These are phyloP conservation scores for Leccinum ponderosum DNA, from an alignment of 1,284 basidiomycete species.

Conservation along the genomic window DNA sequence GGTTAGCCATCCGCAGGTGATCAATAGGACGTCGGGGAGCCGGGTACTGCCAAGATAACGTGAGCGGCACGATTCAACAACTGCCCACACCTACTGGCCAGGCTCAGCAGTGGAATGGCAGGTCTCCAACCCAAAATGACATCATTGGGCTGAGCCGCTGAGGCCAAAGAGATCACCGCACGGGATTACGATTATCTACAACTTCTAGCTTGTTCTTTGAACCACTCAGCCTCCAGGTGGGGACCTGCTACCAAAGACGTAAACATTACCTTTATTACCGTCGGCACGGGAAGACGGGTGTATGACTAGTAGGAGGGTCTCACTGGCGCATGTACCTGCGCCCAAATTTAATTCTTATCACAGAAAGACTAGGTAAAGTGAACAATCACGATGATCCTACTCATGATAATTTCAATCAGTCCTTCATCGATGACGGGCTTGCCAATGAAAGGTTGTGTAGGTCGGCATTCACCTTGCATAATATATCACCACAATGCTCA, in stretches of 20 bases:
- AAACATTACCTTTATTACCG: conserved; percentile 22
- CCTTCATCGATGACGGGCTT: background rate
- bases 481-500: background rate
- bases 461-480: background rate
- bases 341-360: conserved; percentile 23
- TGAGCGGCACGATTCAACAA: background rate
- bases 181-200: conserved; percentile 25
- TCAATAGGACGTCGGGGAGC: background rate
- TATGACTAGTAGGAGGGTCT: background rate
- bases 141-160: conserved; percentile 18
- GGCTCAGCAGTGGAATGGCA: conserved; percentile 31
- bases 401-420: background rate
- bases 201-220: conserved; percentile 28
- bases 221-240: conserved; percentile 19
- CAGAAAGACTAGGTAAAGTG: conserved; percentile 21
- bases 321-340: conserved; percentile 26
- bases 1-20: background rate
- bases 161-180: conserved; percentile 27
- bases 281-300: background rate
- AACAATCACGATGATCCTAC: conserved; percentile 17
- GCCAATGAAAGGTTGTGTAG: background rate
- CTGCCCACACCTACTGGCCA: conserved; percentile 28
- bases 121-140: conserved; percentile 31
- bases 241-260: conserved; percentile 28
- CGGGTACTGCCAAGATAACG: background rate